Percentiles rank a stretch among this genome's conserved stretches.
phyloP scores from a whole-genome alignment of 2,329 filamentous ascomycete genomes.

The Aspergillus neoniger region DNA sequence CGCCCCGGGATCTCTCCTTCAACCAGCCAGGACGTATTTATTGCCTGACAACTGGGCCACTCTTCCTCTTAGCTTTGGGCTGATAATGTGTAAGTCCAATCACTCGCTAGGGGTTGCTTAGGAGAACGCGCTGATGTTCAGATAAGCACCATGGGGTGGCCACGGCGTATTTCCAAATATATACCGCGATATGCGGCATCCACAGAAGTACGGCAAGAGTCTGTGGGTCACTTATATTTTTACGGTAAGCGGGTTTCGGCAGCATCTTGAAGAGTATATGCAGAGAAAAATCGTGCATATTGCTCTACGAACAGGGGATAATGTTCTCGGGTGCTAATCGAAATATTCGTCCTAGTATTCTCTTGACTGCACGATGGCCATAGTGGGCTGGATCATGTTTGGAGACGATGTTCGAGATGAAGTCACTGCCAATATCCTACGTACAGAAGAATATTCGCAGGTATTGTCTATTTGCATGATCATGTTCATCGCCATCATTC shows the following conservation, averaged over 20 bases:
- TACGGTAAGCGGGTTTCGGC: conserved; percentile 59
- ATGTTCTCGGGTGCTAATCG: conserved; percentile 13
- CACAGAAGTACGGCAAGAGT: conserved; percentile 74
- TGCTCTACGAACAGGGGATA: not conserved
- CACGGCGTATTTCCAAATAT: conserved; percentile 82
- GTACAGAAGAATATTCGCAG: conserved; percentile 71
- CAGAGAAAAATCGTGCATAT: not conserved
- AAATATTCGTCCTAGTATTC: conserved; percentile 57
- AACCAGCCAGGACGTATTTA: conserved; percentile 77
- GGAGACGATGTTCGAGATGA: conserved; percentile 84
- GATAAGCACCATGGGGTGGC: conserved; percentile 66
- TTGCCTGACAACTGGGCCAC: conserved; percentile 86
- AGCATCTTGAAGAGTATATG: too few species aligned
- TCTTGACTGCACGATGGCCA: conserved; percentile 78
- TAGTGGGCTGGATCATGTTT: conserved; percentile 91
- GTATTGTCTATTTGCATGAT: conserved; percentile 77
- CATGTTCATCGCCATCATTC: conserved; percentile 86
- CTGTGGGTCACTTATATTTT: conserved; percentile 82
- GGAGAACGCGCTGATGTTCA: conserved; percentile 8
- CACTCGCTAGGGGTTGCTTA: not conserved
- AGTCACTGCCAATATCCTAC: conserved; percentile 86
- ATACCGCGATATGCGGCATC: conserved; percentile 76
- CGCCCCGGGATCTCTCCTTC: conserved; percentile 76
- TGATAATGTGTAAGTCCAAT: conserved; percentile 69
- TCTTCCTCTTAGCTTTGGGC: conserved; percentile 81